These are phyloP conservation scores for Friedmanniomyces simplex DNA, from an alignment of 495 filamentous ascomycete genomes.

Conservation along the genomic window DNA sequence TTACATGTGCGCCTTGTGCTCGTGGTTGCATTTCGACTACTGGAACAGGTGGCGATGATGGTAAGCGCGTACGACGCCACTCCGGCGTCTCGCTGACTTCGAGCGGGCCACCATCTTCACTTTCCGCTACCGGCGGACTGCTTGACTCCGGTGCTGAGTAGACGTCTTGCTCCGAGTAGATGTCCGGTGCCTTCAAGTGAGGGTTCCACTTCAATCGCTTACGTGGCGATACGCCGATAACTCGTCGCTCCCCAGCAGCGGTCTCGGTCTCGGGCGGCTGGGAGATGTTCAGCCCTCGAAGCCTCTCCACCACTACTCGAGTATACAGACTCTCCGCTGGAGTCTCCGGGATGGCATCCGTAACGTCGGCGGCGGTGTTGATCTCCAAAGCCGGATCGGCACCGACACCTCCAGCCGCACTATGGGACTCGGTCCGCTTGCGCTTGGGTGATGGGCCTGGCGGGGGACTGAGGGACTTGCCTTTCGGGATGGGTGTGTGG, in stretches of 20 bases:
- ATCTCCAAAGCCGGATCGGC: background rate
- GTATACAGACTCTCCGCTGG: constrained; percentile 12
- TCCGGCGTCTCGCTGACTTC: constrained; percentile 10
- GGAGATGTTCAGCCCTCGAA: constrained; percentile 1
- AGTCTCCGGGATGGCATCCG: background rate
- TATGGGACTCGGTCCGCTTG: constrained; percentile 1
- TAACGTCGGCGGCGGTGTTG: background rate
- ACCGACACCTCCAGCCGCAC: background rate
- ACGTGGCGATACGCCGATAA: background rate
- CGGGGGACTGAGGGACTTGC: background rate
- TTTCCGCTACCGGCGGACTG: background rate
- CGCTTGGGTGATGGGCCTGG: constrained; percentile 10
- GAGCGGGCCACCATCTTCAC: background rate
- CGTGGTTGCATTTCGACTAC: no score
- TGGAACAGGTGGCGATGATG: background rate
- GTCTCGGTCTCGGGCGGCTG: no score
- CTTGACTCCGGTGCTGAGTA: background rate
- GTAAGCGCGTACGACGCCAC: background rate
- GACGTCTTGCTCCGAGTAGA: background rate
- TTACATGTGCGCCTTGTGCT: background rate
- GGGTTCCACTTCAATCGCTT: background rate
- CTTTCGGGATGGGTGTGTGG: constrained; percentile 5
- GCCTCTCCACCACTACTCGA: constrained; percentile 4
- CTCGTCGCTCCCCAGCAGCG: background rate
- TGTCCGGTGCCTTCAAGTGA: background rate